These are phyloP conservation scores for Fusarium floridanum DNA, from an alignment of 2,329 filamentous ascomycete species.

Conservation along the genomic window DNA sequence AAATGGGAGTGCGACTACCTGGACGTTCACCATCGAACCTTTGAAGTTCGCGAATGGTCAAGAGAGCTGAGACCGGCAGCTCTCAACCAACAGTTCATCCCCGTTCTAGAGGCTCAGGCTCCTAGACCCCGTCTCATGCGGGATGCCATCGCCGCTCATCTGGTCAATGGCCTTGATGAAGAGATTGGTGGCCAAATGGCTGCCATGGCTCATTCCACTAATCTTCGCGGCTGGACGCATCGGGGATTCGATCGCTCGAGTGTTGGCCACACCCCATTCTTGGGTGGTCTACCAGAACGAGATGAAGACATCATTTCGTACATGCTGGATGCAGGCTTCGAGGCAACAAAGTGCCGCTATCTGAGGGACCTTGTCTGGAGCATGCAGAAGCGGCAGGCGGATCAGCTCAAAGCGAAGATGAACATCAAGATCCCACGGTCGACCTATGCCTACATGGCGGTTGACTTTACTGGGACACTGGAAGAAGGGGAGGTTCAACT, in stretches of 20 bases:
- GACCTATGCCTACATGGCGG: constrained; percentile 74
- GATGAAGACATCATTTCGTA: constrained; percentile 65
- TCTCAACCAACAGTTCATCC: constrained; percentile 77
- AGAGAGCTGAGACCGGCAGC: constrained; percentile 58
- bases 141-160: constrained; percentile 60
- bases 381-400: constrained; percentile 65
- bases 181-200: constrained; percentile 66
- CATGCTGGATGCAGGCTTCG: constrained; percentile 72
- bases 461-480: constrained; percentile 73
- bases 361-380: constrained; percentile 62
- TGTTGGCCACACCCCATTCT: constrained; percentile 56
- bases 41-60: constrained; percentile 69
- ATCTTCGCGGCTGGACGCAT: constrained; percentile 68
- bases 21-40: constrained; percentile 67
- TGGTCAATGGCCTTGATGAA: constrained; percentile 62
- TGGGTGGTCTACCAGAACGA: constrained; percentile 63
- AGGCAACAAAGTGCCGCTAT: constrained; percentile 60
- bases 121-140: constrained; percentile 60
- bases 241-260: constrained; percentile 57
- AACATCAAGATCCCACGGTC: constrained; percentile 73
- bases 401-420: constrained; percentile 66
- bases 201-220: constrained; percentile 63
- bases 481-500: constrained; percentile 76
- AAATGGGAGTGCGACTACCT: constrained; percentile 72
- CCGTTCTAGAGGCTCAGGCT: constrained; percentile 74